Evolutionary conservation across 331 rosid species (phyloP).

Genomic region (Rosa hybrid): DNA sequence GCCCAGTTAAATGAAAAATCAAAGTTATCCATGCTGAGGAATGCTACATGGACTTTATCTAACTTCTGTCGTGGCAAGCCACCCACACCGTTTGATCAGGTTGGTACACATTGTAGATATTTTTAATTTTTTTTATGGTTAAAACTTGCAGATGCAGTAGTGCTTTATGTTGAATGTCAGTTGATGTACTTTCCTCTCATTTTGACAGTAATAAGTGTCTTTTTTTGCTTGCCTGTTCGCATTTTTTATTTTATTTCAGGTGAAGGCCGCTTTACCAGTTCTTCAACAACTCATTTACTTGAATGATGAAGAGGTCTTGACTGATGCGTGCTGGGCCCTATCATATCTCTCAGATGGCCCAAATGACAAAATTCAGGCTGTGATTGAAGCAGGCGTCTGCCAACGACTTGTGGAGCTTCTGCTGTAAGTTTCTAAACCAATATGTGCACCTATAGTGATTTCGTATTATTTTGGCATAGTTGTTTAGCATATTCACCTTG

Average conservation of each 20-base stretch:
- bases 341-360: conserved; percentile 70
- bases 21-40: conserved; percentile 58
- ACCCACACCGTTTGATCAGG: conserved; percentile 59
- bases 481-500: not conserved
- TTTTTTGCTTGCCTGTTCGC: not conserved
- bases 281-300: conserved; percentile 51
- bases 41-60: conserved; percentile 68
- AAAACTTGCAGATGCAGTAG: not conserved
- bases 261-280: conserved; percentile 59
- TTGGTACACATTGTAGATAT: conserved; percentile 11
- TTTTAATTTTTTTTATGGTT: not conserved
- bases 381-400: conserved; percentile 60
- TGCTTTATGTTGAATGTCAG: not conserved
- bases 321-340: conserved; percentile 74
- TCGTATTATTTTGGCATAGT: not conserved
- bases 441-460: not conserved
- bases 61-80: conserved; percentile 68
- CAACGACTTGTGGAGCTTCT: conserved; percentile 62
- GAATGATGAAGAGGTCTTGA: conserved; percentile 60
- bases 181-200: not conserved
- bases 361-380: conserved; percentile 58
- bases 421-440: conserved; percentile 39
- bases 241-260: conserved; percentile 40
- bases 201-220: not conserved
- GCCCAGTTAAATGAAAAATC: conserved; percentile 57